Conservation (phyloP, 768 basidiomycete genomes). For the Hygrophorus pudorinus region DNA sequence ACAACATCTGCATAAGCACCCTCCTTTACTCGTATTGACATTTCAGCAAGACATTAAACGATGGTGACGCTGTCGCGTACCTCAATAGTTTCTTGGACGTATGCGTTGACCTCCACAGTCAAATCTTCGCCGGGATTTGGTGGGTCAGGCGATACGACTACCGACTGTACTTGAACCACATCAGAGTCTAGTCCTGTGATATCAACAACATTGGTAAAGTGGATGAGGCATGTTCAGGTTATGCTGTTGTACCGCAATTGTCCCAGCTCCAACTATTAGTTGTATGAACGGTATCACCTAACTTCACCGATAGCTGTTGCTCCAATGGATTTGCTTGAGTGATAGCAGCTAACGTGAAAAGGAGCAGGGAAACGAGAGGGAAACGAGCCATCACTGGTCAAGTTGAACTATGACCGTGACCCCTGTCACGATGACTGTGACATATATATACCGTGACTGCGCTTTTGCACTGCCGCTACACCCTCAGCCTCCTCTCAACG, state of each 20-base stretch:
- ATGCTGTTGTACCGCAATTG: constrained; percentile 60
- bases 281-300: constrained; percentile 18
- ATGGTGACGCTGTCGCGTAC: constrained; percentile 27
- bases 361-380: constrained; percentile 15
- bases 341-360: constrained; percentile 12
- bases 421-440: constrained; percentile 56
- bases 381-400: constrained; percentile 49
- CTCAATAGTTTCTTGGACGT: constrained; percentile 48
- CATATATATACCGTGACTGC: constrained; percentile 38
- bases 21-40: constrained; percentile 42
- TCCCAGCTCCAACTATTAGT: constrained; percentile 52
- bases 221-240: neutral
- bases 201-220: neutral
- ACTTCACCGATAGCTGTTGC: constrained; percentile 17
- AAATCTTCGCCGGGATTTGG: constrained; percentile 81
- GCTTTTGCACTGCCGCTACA: constrained; percentile 23
- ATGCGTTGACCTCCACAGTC: constrained; percentile 72
- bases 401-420: too few relatives aligned
- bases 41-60: neutral
- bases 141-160: constrained; percentile 75
- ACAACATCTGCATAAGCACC: constrained; percentile 84
- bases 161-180: constrained; percentile 55
- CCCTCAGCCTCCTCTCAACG: too few relatives aligned
- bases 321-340: constrained; percentile 12
- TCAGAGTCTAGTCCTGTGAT: constrained; percentile 34